Conservation (phyloP, 2,329 filamentous ascomycete genomes). For the Metarhizium album region DNA sequence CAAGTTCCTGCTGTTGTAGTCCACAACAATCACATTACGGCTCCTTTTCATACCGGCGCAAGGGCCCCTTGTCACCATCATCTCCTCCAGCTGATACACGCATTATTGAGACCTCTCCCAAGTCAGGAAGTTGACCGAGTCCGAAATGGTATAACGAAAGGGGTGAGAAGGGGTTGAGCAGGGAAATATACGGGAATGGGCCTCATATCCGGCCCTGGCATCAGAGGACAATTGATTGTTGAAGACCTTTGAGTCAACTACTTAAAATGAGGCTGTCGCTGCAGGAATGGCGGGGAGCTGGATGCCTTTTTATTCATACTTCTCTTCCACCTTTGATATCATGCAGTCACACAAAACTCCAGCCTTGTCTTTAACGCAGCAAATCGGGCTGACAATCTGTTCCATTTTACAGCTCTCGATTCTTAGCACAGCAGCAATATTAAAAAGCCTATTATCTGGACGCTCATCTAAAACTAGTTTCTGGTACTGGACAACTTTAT, state of each 20-base stretch:
- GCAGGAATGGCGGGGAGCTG: not conserved
- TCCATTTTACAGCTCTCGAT: not conserved
- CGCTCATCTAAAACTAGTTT: not conserved
- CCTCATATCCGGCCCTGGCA: not conserved
- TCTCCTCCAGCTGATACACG: too few relatives aligned
- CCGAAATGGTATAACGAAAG: too few relatives aligned
- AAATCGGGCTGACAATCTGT: not conserved
- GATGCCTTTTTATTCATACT: not conserved
- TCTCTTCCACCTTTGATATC: not conserved
- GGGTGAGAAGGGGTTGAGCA: too few relatives aligned
- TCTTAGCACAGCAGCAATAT: not conserved
- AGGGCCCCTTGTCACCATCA: too few relatives aligned
- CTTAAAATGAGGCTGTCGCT: not conserved
- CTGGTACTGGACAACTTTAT: not conserved
- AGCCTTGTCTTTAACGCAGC: not conserved
- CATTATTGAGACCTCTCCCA: too few relatives aligned
- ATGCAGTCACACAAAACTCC: not conserved
- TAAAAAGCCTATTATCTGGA: not conserved
- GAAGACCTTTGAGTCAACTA: not conserved
- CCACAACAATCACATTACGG: too few relatives aligned
- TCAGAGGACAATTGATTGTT: not conserved
- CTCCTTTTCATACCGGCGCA: too few relatives aligned
- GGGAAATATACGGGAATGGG: too few relatives aligned
- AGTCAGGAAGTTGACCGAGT: too few relatives aligned
- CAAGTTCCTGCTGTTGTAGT: too few relatives aligned